Conservation (phyloP, 768 basidiomycete species). For the Paxillus involutus region DNA sequence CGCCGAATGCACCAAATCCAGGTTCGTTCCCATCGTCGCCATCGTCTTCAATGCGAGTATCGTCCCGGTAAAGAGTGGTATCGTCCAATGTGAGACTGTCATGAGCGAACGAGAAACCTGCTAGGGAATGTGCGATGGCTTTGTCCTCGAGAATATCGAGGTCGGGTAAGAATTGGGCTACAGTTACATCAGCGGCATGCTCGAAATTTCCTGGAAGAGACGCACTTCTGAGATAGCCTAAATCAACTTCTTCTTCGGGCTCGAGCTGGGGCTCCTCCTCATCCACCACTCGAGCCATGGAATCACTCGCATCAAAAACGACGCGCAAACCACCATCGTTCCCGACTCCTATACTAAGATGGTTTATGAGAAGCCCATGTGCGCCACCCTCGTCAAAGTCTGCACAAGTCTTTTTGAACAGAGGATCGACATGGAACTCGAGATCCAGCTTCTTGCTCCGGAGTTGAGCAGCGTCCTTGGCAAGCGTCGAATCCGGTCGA, state of each 20-base stretch:
- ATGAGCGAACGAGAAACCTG: slow-evolving; percentile 80
- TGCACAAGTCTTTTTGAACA: slow-evolving; percentile 96
- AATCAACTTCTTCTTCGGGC: slow-evolving; percentile 64
- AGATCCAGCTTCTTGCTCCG: slow-evolving; percentile 92
- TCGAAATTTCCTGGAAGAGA: slow-evolving; percentile 5
- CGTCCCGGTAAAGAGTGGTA: slow-evolving; percentile 57
- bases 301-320: slow-evolving; percentile 95
- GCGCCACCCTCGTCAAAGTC: slow-evolving; percentile 99
- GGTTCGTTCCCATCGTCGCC: slow-evolving; percentile 29
- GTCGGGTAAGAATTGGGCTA: slow-evolving; percentile 75
- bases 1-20: slow-evolving; percentile 22
- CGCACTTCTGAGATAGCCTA: slow-evolving; percentile 63
- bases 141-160: slow-evolving; percentile 60
- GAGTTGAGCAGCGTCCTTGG: slow-evolving; percentile 78
- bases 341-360: slow-evolving; percentile 75
- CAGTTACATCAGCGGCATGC: slow-evolving; percentile 5
- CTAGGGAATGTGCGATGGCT: slow-evolving; percentile 79
- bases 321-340: slow-evolving; percentile 83
- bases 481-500: slow-evolving; percentile 82
- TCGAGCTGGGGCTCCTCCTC: slow-evolving; percentile 68
- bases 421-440: slow-evolving; percentile 93
- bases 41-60: slow-evolving; percentile 40
- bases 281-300: slow-evolving; percentile 73
- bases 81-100: slow-evolving; percentile 62
- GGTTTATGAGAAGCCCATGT: slow-evolving; percentile 95